Base-by-base conservation (phyloP, 108 stramenopile genomes). In the Craspedostauros australis region DNA sequence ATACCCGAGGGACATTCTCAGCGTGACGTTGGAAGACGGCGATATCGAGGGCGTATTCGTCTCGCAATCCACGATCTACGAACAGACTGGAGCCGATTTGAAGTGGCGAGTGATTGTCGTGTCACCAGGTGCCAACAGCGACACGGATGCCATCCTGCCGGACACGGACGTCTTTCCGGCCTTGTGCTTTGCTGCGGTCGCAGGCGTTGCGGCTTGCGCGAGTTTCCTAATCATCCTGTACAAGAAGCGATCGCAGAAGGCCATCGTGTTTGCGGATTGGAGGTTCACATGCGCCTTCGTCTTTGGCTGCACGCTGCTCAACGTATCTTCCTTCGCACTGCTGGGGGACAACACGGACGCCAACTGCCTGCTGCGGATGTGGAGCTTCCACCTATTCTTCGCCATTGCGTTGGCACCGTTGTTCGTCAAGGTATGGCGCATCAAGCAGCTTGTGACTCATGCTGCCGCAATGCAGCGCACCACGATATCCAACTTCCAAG, bases 211-310 rank as follows among this genome's bases (percentile, higher is more conserved):
- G 5, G 18, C 68, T 2, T 76, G 75, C 41, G 4, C 36, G 1
- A 14, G 25, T 0, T 38, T 76, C 1, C 57, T 61, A 12, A 12
- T 28, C 19, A 24, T 54, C 0, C 62, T 68, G 14, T 71, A 62
- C 15, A 27, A 22, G 6, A 37, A 61, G 22, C 65, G 75, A 16
- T 57, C 53, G 0, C 36, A 59, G 36, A 39, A 33, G 28, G 64
- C 54, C 5, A 59, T 72, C 20, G 20, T 50, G 11, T 51, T 45
- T 37, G 26, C 64, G 12, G 75, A 76, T 59, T 71, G 55, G 55
- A 47, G 69, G 9, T 76, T 76, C 30, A 76, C 70, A 11, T 62
- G 61, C n/a, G 65, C 66, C 3, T 76, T 76, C 43, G 39, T 76
- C 30, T 19, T 64, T 22, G 75, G 66, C 21, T 71, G 64, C 31